Base-by-base conservation (phyloP, 495 filamentous ascomycete species). In the Chaetomium fimeti region DNA sequence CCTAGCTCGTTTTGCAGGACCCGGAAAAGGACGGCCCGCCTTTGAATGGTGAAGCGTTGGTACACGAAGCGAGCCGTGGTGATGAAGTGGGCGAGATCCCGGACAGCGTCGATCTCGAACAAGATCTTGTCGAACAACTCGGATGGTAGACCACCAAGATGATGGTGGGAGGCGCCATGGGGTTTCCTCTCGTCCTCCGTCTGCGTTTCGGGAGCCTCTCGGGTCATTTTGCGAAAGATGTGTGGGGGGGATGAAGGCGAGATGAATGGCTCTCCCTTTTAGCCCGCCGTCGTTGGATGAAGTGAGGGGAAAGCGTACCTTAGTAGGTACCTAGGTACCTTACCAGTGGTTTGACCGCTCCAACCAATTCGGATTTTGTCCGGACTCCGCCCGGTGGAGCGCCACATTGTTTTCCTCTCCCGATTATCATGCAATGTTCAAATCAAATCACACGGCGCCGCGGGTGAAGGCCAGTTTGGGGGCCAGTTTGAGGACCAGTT, bases 1-100 rank as follows among this genome's bases (percentile, higher is more conserved):
- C 43, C 58, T 2, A 60, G 43, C 29, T 60, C 43, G 43, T 60
- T 60, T 24, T 60, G 58, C 45, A 60, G 43, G n/a, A 51, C 43
- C 2, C 58, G 58, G 36, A 43, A 49, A 36, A 60, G 18, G 43
- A 60, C 24, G n/a, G 15, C 42, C 16, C n/a, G 24, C 20, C 13
- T 15, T 12, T 18, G 40, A 40, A 16, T 15, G 5, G 8, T 22
- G 38, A 48, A 60, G 25, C 25, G 57, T 5, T 22, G 25, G 42
- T 60, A 48, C 16, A 60, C 28, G 18, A 38, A 22, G 25, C 57
- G 57, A 22, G 57, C 22, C 11, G 42, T 32, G 12, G 16, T 4
- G 25, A 60, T 48, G 25, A 49, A 48, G 25, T 24, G 32, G 32
- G 32, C 55, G 36, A 57, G 55, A 18, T 57, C 32, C 32, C 20